Evolutionary conservation across 805 yeast species (phyloP).

Genomic region (Candida golubevii): DNA sequence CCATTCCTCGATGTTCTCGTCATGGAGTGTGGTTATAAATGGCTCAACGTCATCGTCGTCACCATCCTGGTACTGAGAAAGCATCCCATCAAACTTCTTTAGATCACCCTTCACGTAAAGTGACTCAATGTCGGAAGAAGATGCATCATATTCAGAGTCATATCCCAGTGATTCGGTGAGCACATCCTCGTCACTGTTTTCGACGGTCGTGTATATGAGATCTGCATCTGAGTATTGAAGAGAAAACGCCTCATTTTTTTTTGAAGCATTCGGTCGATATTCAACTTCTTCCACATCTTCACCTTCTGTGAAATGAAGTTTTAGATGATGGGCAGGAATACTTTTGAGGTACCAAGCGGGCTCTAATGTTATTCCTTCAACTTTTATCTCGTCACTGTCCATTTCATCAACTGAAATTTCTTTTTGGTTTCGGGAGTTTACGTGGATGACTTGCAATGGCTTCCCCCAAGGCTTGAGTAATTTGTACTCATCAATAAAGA

Average conservation of each 20-base stretch:
- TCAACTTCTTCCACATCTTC: background rate
- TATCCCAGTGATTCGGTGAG: too few relatives aligned
- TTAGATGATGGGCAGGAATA: background rate
- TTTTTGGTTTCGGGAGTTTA: background rate
- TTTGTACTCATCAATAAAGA: background rate
- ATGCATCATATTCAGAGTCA: too few relatives aligned
- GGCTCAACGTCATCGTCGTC: background rate
- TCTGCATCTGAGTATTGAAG: too few relatives aligned
- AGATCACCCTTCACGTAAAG: too few relatives aligned
- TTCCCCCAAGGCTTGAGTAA: background rate
- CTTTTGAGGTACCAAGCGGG: slow-evolving; percentile 1
- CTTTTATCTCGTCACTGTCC: background rate
- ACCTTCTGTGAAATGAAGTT: background rate
- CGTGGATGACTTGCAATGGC: too few relatives aligned
- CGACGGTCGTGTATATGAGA: too few relatives aligned
- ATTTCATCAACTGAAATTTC: background rate
- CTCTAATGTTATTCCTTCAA: background rate
- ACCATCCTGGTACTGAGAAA: background rate
- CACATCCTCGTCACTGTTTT: too few relatives aligned
- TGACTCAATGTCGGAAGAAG: too few relatives aligned
- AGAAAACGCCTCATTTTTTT: too few relatives aligned
- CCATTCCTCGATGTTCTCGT: background rate
- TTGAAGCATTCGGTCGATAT: background rate
- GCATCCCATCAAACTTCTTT: too few relatives aligned
- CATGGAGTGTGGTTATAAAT: background rate